phyloP scores from a whole-genome alignment of 805 yeast species.

The Saccharomycopsis olivae region DNA sequence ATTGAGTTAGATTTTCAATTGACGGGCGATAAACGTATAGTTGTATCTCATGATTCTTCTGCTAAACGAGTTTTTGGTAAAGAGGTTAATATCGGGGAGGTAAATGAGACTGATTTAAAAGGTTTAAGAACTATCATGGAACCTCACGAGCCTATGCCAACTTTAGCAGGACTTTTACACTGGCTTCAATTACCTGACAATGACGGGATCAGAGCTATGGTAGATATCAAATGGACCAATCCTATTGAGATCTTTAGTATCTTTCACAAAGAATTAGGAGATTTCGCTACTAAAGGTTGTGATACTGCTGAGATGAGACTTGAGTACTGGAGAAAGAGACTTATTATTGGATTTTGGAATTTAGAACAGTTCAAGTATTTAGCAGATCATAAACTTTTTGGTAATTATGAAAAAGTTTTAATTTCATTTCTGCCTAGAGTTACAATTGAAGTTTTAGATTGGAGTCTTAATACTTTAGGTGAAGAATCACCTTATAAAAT shows the following conservation, averaged over 20 bases:
- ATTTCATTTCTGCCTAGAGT: slow-evolving; percentile 23
- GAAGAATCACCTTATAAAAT: slow-evolving; percentile 12
- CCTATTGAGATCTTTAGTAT: slow-evolving; percentile 34
- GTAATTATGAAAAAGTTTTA: slow-evolving; percentile 22
- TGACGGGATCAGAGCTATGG: slow-evolving; percentile 46
- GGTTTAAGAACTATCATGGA: slow-evolving; percentile 22
- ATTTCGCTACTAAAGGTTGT: slow-evolving; percentile 1
- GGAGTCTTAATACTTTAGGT: slow-evolving; percentile 20
- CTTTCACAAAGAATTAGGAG: slow-evolving; percentile 21
- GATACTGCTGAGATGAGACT: neutral
- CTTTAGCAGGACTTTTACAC: slow-evolving; percentile 23
- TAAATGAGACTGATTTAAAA: slow-evolving; percentile 22
- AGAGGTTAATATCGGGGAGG: slow-evolving; percentile 22
- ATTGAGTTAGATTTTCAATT: slow-evolving; percentile 31
- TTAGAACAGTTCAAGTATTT: slow-evolving; percentile 23
- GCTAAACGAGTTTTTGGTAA: slow-evolving; percentile 27
- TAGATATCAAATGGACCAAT: slow-evolving; percentile 44
- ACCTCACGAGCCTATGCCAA: slow-evolving; percentile 27
- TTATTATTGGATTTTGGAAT: slow-evolving; percentile 31
- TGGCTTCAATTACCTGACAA: slow-evolving; percentile 44
- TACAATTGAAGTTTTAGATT: slow-evolving; percentile 20
- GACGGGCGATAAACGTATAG: slow-evolving; percentile 25
- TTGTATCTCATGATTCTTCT: slow-evolving; percentile 27
- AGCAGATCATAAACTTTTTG: slow-evolving; percentile 18
- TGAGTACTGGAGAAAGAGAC: slow-evolving; percentile 25